phyloP scores from a whole-genome alignment of 495 filamentous ascomycete species.

The Extremus antarcticus region DNA sequence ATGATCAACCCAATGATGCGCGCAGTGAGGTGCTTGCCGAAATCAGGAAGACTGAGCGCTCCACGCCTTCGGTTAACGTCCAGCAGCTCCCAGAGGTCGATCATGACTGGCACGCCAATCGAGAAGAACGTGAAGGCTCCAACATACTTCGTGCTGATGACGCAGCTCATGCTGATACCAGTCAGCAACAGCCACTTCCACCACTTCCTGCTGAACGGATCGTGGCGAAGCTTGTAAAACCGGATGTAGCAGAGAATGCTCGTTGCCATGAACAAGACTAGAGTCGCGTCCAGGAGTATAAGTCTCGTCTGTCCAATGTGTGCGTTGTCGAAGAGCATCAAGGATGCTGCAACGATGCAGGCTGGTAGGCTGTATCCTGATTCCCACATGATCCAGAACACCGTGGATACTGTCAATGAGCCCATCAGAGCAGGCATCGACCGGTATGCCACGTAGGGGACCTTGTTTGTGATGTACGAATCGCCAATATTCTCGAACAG shows the following conservation, averaged over 20 bases:
- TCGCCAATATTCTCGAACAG: constrained; percentile 99
- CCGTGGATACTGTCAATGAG: constrained; percentile 83
- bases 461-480: constrained; percentile 92
- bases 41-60: constrained; percentile 62
- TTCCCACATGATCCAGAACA: constrained; percentile 99
- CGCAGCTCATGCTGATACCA: constrained; percentile 86
- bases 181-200: constrained; percentile 99
- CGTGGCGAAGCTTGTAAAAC: constrained; percentile 92
- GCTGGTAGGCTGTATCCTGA: constrained; percentile 93
- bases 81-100: constrained; percentile 92
- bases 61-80: constrained; percentile 74
- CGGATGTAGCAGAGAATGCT: constrained; percentile 88
- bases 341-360: constrained; percentile 69
- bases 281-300: constrained; percentile 87
- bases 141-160: constrained; percentile 97
- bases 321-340: constrained; percentile 94
- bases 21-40: constrained; percentile 82
- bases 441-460: constrained; percentile 91
- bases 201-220: constrained; percentile 88
- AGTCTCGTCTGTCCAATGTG: constrained; percentile 94
- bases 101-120: constrained; percentile 82
- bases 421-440: constrained; percentile 88
- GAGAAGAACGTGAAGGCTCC: constrained; percentile 95
- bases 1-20: constrained; percentile 73
- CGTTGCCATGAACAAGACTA: constrained; percentile 91